phyloP scores from a whole-genome alignment of 2,329 filamentous ascomycete species.

The Xylaria sp. region DNA sequence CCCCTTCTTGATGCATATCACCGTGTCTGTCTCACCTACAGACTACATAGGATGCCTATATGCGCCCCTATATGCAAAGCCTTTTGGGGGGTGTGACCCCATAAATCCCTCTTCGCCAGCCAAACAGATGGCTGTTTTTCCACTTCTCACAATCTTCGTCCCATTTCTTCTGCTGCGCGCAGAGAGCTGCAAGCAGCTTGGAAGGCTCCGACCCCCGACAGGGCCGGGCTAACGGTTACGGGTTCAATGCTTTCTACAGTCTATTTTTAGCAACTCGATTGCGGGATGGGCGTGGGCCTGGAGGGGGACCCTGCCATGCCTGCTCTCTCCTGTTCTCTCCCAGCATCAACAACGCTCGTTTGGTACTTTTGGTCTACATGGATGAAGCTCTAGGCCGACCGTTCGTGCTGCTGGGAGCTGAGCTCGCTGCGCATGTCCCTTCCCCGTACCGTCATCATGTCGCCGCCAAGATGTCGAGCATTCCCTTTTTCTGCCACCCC shows the following conservation, averaged over 20 bases:
- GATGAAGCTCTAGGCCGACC: conserved; percentile 14
- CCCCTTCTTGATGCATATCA: too few species aligned
- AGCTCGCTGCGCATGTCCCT: conserved; percentile 22
- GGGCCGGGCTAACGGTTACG: conserved; percentile 22
- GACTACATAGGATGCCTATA: neutral
- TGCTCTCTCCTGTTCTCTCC: conserved; percentile 14
- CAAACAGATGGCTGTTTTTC: neutral
- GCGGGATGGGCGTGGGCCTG: too few species aligned
- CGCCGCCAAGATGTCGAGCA: conserved; percentile 36
- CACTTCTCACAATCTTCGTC: neutral
- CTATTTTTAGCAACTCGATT: conserved; percentile 23
- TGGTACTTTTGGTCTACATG: conserved; percentile 31
- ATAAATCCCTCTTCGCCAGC: neutral
- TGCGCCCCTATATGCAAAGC: neutral
- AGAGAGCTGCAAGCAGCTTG: conserved; percentile 1
- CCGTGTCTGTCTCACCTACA: neutral
- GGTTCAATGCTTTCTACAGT: conserved; percentile 7
- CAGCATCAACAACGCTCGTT: conserved; percentile 17
- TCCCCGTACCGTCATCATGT: conserved; percentile 29
- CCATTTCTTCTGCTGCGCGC: neutral
- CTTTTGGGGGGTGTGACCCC: neutral
- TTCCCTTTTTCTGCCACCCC: conserved; percentile 35
- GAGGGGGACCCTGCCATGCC: too few species aligned
- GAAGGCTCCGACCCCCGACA: conserved; percentile 10
- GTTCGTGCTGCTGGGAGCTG: conserved; percentile 13